phyloP scores from a whole-genome alignment of 805 yeast species.

The Starmerella stellata region DNA sequence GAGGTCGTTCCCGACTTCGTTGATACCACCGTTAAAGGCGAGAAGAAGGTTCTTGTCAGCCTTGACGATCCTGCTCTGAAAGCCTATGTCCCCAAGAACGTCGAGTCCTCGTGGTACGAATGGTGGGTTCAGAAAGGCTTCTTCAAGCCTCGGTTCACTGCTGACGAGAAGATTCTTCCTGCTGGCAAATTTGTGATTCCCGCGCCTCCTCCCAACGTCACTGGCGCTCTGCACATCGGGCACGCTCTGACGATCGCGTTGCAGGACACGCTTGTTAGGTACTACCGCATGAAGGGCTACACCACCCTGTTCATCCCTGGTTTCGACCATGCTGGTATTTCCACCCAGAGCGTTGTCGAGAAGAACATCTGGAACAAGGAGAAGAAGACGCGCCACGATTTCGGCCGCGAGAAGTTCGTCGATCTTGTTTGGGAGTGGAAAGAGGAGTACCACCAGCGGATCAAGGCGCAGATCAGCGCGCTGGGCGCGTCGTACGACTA shows the following conservation, averaged over 20 bases:
- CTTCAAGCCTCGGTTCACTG: conserved; percentile 70
- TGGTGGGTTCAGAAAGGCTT: conserved; percentile 90
- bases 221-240: conserved; percentile 97
- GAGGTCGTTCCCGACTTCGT: conserved; percentile 71
- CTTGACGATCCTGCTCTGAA: conserved; percentile 85
- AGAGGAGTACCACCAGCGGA: conserved; percentile 73
- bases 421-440: conserved; percentile 97
- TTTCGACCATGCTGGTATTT: conserved; percentile 97
- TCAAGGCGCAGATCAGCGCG: conserved; percentile 63
- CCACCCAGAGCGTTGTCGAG: conserved; percentile 96
- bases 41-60: conserved; percentile 71
- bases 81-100: conserved; percentile 81
- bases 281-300: conserved; percentile 92
- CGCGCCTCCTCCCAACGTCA: conserved; percentile 98
- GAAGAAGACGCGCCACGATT: conserved; percentile 81
- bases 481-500: conserved; percentile 97
- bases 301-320: conserved; percentile 89
- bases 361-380: conserved; percentile 82
- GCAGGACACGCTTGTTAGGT: conserved; percentile 85
- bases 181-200: conserved; percentile 81
- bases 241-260: conserved; percentile 91
- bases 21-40: conserved; percentile 73
- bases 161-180: conserved; percentile 56
- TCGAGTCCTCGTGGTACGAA: conserved; percentile 90
- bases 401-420: conserved; percentile 78